phyloP scores from a whole-genome alignment of 768 basidiomycete genomes.

The Boletus eberwhitei region DNA sequence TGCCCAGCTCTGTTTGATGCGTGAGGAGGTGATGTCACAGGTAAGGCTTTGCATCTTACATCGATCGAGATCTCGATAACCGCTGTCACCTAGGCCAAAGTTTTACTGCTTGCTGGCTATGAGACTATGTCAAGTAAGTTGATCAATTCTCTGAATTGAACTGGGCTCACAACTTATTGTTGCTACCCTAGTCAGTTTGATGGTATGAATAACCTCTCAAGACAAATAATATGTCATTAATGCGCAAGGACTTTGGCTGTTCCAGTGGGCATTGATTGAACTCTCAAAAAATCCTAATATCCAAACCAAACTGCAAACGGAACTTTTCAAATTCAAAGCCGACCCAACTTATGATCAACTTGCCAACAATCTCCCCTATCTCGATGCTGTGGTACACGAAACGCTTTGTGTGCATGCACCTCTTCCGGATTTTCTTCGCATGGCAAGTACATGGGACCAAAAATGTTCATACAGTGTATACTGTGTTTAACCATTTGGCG shows the following conservation, averaged over 20 bases:
- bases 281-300: constrained; percentile 42
- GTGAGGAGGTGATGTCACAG: constrained; percentile 41
- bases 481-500: background rate
- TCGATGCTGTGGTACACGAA: constrained; percentile 51
- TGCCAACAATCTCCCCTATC: constrained; percentile 47
- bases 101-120: no score
- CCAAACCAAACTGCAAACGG: constrained; percentile 48
- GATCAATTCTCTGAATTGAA: background rate
- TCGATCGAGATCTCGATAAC: background rate
- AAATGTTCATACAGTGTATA: background rate
- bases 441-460: background rate
- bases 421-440: constrained; percentile 22
- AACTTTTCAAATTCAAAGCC: constrained; percentile 40
- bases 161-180: background rate
- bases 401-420: constrained; percentile 46
- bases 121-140: no score
- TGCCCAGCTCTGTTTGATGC: constrained; percentile 31
- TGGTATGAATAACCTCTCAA: no score
- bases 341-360: constrained; percentile 59
- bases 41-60: constrained; percentile 6
- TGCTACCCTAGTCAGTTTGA: constrained; percentile 8
- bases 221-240: no score
- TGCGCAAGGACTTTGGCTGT: no score
- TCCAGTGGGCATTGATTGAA: constrained; percentile 58
- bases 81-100: constrained; percentile 23